Evolutionary conservation across 2,329 filamentous ascomycete species (phyloP), one percentile per base, ranked within the genome.

Genomic region (Aspergillus transmontanensis): DNA sequence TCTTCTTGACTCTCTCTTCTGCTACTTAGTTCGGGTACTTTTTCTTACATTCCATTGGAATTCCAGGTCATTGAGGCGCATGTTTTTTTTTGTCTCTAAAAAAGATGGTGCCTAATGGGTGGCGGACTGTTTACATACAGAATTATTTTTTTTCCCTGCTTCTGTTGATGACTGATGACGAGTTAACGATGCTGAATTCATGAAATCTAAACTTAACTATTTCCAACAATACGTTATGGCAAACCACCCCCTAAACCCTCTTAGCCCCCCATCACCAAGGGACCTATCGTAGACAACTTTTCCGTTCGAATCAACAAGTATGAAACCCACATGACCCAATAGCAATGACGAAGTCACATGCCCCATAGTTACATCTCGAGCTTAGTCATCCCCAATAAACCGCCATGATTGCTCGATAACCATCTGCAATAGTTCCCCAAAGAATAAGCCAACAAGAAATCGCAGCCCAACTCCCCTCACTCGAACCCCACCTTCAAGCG

Each of bases 11-110:
- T 59, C 34, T 46, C 26, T 59, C 14, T 51, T 39, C 28, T 26
- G 3, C 21, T 55, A 5, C 10, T 30, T 23, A 14, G 51, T 26
- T 55, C 12, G 45, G 45, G 23, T 48, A 32, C 57, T 54, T 46
- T 55, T 41, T 19, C 58, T 56, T 36, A 55, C 57, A 43, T 59
- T 59, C 39, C 14, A 19, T 23, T 41, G 21, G 43, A 30, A 50
- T 63, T 57, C 60, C 51, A 61, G 63, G 64, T 61, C 59, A 57
- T 58, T 61, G 23, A 54, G 41, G 26, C 50, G 61, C 61, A 50
- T n/a, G 32, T 50, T 39, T 58, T 41, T 26, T 41, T n/a, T 14
- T 23, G 4, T 48, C 6, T 48, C 6, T 26, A 46, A 3, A 14
- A 59, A 59, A 36, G 34, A 63, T 39, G 57, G 51, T 55, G 43